These are phyloP conservation scores for Pythium biforme DNA, from an alignment of 352 stramenopile species.

Conservation along the genomic window DNA sequence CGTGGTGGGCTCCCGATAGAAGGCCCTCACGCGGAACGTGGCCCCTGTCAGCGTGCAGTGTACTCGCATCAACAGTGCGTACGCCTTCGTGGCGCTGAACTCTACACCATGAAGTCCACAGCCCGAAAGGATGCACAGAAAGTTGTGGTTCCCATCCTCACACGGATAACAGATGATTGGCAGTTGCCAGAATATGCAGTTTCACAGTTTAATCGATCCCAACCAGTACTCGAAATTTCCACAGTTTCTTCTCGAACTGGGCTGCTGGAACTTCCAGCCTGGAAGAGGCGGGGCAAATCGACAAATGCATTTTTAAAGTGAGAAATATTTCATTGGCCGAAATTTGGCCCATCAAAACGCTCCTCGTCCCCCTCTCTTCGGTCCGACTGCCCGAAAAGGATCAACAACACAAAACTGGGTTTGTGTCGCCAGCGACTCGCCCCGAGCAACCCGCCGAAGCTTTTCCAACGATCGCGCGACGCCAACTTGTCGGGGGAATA, in stretches of 20 bases:
- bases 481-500: constrained; percentile 12
- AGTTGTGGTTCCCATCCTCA: constrained; percentile 11
- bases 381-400: constrained; percentile 2
- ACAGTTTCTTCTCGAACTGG: constrained; percentile 1
- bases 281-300: constrained; percentile 1
- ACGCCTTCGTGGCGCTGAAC: too few relatives aligned
- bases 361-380: neutral
- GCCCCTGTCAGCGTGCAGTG: too few relatives aligned
- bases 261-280: too few relatives aligned
- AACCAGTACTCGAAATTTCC: neutral
- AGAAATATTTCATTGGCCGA: neutral
- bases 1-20: too few relatives aligned
- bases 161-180: neutral
- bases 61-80: too few relatives aligned
- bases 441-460: neutral
- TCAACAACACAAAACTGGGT: neutral
- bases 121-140: too few relatives aligned
- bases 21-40: too few relatives aligned
- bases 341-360: constrained; percentile 8
- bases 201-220: neutral
- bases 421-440: neutral
- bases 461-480: constrained; percentile 12
- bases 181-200: neutral
- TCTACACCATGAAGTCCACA: too few relatives aligned
- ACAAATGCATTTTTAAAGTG: constrained; percentile 10